These are phyloP conservation scores for Tetradesmus obliquus DNA, from an alignment of 139 green algal species.

Conservation along the genomic window DNA sequence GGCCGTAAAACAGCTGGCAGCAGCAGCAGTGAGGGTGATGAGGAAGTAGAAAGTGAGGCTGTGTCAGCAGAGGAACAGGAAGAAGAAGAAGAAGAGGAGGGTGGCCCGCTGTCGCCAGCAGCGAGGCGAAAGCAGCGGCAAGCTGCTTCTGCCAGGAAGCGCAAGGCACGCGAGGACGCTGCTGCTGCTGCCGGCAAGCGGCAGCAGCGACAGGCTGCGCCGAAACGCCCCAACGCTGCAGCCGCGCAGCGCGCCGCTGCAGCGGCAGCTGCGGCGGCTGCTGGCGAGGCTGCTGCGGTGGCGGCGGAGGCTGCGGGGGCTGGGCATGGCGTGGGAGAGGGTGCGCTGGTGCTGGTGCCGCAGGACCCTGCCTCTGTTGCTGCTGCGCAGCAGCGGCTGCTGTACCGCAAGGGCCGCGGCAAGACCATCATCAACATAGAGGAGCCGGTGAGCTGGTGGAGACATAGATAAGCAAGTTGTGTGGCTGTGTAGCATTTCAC, in stretches of 20 bases:
- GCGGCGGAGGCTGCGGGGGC: constrained; percentile 1
- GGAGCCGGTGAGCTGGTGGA: constrained; percentile 7
- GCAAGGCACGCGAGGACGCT: not conserved
- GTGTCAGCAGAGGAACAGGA: not conserved
- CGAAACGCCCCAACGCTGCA: not conserved
- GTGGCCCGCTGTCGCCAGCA: not conserved
- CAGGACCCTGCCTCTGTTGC: not conserved
- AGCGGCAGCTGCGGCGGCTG: not conserved
- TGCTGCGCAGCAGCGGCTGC: constrained; percentile 17
- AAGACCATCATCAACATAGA: constrained; percentile 18
- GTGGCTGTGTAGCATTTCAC: not conserved
- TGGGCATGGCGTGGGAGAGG: not conserved
- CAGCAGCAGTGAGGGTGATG: not conserved
- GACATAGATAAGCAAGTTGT: not conserved
- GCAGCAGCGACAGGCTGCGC: not conserved
- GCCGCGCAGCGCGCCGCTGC: not conserved
- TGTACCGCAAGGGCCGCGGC: not conserved
- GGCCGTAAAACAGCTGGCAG: not conserved
- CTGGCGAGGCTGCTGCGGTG: not conserved
- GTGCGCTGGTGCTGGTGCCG: not conserved
- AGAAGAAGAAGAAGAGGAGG: constrained; percentile 1
- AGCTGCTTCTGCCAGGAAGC: not conserved
- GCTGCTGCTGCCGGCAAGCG: not conserved
- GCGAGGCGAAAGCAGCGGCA: not conserved
- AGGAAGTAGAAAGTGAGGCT: not conserved